phyloP scores from a whole-genome alignment of 768 basidiomycete genomes.

The Podaxis sp. region DNA sequence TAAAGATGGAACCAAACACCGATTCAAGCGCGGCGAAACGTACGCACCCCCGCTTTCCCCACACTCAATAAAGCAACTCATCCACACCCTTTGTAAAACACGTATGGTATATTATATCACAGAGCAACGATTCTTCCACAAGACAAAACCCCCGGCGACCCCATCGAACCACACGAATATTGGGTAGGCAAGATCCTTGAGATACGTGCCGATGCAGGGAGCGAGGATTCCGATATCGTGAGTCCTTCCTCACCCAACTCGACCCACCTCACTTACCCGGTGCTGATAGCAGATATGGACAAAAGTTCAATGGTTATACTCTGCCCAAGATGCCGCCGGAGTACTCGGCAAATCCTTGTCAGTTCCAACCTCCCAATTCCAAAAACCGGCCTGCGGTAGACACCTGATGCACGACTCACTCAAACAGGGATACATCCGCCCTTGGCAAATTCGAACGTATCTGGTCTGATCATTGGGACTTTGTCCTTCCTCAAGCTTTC shows the following conservation, averaged over 20 bases:
- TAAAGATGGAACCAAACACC: conserved; percentile 27
- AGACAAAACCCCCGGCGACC: conserved; percentile 21
- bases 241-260: conserved; percentile 3
- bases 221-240: conserved; percentile 29
- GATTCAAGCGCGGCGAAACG: conserved; percentile 33
- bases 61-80: neutral
- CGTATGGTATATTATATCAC: neutral
- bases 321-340: conserved; percentile 41
- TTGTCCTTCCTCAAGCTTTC: conserved; percentile 42
- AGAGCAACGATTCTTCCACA: conserved; percentile 45
- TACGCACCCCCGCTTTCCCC: conserved; percentile 20
- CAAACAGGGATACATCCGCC: conserved; percentile 32
- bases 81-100: neutral
- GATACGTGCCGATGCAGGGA: conserved; percentile 34
- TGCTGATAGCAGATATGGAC: conserved; percentile 45
- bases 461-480: conserved; percentile 46
- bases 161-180: conserved; percentile 34
- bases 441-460: conserved; percentile 51
- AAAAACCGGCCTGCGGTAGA: neutral
- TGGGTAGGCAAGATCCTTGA: conserved; percentile 53
- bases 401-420: neutral
- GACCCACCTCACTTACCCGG: neutral
- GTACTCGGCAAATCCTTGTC: conserved; percentile 47
- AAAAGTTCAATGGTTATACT: conserved; percentile 55
- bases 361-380: conserved; percentile 18